Percentiles rank a stretch among this genome's conserved stretches.
Evolutionary conservation across 345 rosid genomes (phyloP).

Genomic region (Adansonia digitata): DNA sequence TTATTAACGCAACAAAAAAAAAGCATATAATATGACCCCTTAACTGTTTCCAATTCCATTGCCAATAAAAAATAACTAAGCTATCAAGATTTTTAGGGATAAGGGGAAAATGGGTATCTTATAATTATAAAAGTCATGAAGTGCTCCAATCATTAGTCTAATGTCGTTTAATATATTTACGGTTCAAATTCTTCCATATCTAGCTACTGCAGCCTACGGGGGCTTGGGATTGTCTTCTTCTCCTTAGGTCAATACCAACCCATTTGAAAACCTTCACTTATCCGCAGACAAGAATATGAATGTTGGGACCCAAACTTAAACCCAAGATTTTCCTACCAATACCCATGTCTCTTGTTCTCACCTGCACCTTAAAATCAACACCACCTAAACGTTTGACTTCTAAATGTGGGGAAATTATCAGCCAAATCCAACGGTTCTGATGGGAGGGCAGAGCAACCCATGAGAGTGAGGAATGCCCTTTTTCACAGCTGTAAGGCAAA

Average conservation of each 20-base stretch:
- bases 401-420: not conserved
- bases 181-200: conserved; percentile 8
- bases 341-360: not conserved
- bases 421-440: not conserved
- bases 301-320: conserved; percentile 13
- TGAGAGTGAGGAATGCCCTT: not conserved
- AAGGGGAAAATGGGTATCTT: not conserved
- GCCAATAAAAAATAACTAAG: not conserved
- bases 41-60: not conserved
- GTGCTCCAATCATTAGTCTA: conserved; percentile 23
- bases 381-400: not conserved
- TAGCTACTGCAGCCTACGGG: too few species aligned
- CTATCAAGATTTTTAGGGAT: not conserved
- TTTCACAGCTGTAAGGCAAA: conserved; percentile 27
- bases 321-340: not conserved
- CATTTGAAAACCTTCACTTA: conserved; percentile 13
- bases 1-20: not conserved
- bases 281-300: conserved; percentile 12
- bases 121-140: conserved; percentile 19
- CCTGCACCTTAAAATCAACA: not conserved
- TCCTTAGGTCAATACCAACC: conserved; percentile 37
- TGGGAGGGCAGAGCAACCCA: not conserved
- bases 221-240: conserved; percentile 5
- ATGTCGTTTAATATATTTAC: not conserved
- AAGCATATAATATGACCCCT: not conserved